These are phyloP conservation scores for Hordeum vulgare DNA, from an alignment of 176 grass and related monocot genomes.

Conservation along the genomic window DNA sequence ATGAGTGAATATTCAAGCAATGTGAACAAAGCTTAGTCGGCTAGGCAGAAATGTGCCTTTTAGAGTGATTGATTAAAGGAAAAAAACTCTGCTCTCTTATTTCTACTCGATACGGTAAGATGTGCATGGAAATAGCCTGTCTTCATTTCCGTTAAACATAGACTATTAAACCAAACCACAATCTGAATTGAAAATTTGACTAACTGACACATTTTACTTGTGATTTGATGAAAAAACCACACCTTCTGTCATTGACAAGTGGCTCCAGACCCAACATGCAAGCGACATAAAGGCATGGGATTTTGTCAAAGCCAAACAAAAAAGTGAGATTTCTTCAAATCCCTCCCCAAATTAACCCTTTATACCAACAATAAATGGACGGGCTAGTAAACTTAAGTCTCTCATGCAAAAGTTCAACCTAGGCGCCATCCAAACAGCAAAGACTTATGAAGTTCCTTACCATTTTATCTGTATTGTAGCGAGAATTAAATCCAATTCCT, in stretches of 20 bases:
- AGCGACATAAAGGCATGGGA: background rate
- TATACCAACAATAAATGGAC: background rate
- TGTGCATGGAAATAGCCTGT: background rate
- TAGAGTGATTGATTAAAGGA: background rate
- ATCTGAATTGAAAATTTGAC: background rate
- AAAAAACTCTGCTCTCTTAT: background rate
- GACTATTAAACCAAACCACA: background rate
- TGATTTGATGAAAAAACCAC: background rate
- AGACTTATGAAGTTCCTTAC: slow-evolving; percentile 22
- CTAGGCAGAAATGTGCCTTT: background rate
- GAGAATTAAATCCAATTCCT: slow-evolving; percentile 84
- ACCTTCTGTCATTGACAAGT: background rate
- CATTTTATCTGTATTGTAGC: slow-evolving; percentile 97
- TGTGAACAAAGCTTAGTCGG: background rate
- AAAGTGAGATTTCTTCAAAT: background rate
- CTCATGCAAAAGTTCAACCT: background rate
- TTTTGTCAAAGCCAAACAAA: background rate
- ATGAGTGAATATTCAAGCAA: background rate
- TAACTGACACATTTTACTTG: background rate
- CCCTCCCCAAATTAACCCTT: background rate
- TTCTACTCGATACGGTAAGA: background rate
- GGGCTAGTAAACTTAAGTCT: background rate
- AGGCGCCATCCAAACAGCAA: background rate
- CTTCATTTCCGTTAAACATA: background rate
- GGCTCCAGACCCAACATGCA: no score